Percentiles rank a stretch among this genome's conserved stretches.
These are phyloP conservation scores for Spiromastix sp. DNA, from an alignment of 2,329 filamentous ascomycete species.

Conservation along the genomic window DNA sequence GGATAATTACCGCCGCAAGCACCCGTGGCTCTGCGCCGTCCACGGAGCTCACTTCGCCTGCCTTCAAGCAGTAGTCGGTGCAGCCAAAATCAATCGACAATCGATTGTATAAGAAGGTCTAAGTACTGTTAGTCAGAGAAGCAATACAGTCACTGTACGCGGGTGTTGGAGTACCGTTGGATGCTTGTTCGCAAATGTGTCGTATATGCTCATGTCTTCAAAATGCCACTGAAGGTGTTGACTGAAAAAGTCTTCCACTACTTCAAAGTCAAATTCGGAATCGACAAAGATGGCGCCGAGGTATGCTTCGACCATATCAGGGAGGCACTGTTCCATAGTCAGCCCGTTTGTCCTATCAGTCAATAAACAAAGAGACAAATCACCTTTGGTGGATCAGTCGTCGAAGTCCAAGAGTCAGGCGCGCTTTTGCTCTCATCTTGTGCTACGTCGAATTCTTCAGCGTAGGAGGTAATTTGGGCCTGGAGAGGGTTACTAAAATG, in stretches of 20 bases:
- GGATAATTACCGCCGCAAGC: slow-evolving; percentile 65
- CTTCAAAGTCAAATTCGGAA: slow-evolving; percentile 62
- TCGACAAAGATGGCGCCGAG: slow-evolving; percentile 89
- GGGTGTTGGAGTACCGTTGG: slow-evolving; percentile 45
- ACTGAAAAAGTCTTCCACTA: slow-evolving; percentile 70
- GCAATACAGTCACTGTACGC: slow-evolving; percentile 2
- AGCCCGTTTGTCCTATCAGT: slow-evolving; percentile 15
- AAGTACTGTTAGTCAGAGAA: slow-evolving; percentile 2
- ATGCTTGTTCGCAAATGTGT: slow-evolving; percentile 76
- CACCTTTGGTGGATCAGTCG: slow-evolving; percentile 34
- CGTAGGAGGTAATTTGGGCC: slow-evolving; percentile 41
- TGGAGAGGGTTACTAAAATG: slow-evolving; percentile 29
- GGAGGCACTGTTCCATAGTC: slow-evolving; percentile 45
- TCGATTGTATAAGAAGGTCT: slow-evolving; percentile 57
- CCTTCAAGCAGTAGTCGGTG: slow-evolving; percentile 41
- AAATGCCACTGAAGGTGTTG: slow-evolving; percentile 67
- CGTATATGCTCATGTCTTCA: slow-evolving; percentile 74
- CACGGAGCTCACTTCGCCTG: slow-evolving; percentile 33
- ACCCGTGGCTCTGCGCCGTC: slow-evolving; percentile 42
- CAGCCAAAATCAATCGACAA: slow-evolving; percentile 59
- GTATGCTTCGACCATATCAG: slow-evolving; percentile 83
- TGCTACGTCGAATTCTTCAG: slow-evolving; percentile 25
- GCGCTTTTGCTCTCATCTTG: slow-evolving; percentile 21
- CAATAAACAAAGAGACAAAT: slow-evolving; percentile 25
- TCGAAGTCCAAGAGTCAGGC: slow-evolving; percentile 34